Percentiles rank a stretch among this genome's conserved stretches.
phyloP scores from a whole-genome alignment of 805 yeast species.

The Kodamaea nitidulidarum region DNA sequence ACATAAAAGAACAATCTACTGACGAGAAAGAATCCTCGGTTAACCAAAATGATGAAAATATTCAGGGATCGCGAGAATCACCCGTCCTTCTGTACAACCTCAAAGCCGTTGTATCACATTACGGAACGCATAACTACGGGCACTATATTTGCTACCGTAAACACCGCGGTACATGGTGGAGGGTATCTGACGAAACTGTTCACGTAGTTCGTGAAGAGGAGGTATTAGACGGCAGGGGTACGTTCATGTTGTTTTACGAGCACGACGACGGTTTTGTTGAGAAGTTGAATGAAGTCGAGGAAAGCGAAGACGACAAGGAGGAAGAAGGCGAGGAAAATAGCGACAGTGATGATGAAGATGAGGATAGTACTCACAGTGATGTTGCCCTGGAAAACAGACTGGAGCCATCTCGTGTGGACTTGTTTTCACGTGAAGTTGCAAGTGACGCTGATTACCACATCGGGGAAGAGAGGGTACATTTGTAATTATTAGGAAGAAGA shows the following conservation, averaged over 20 bases:
- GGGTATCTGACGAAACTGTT: constrained; percentile 87
- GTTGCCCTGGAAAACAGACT: neutral
- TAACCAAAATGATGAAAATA: too few relatives aligned
- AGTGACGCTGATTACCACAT: constrained; percentile 9
- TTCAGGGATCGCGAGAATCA: too few relatives aligned
- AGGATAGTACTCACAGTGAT: constrained; percentile 2
- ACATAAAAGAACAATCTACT: too few relatives aligned
- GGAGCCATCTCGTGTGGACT: neutral
- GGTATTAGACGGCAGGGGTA: constrained; percentile 78
- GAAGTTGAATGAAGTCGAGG: constrained; percentile 8
- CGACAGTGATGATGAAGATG: constrained; percentile 7
- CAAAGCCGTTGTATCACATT: constrained; percentile 86
- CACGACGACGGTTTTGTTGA: constrained; percentile 26
- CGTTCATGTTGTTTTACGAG: constrained; percentile 91
- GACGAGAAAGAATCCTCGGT: too few relatives aligned
- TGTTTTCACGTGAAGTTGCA: constrained; percentile 4
- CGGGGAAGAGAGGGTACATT: constrained; percentile 15
- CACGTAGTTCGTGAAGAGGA: constrained; percentile 76
- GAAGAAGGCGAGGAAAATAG: constrained; percentile 8
- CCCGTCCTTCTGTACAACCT: constrained; percentile 58
- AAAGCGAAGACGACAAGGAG: constrained; percentile 11
- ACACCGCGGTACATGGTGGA: constrained; percentile 88
- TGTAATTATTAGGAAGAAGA: constrained; percentile 3
- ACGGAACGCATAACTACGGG: constrained; percentile 96
- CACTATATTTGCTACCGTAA: constrained; percentile 89